Evolutionary conservation across 352 stramenopile genomes (phyloP).

Genomic region (Globisporangium sylvaticum): DNA sequence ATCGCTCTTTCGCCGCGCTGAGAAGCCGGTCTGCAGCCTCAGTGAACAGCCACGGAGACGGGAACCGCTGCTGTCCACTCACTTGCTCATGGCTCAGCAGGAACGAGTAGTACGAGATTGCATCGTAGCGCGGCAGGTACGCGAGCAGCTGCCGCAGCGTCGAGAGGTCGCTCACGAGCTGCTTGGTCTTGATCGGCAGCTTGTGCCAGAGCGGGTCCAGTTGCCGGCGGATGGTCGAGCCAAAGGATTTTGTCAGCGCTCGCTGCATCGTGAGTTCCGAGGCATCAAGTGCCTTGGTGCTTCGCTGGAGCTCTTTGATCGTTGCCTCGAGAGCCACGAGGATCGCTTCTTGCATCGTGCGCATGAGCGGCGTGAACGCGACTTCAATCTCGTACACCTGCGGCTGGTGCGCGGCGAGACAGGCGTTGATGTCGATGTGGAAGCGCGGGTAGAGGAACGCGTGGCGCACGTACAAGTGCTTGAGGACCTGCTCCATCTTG

Average conservation of each 20-base stretch:
- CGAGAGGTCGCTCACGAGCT: constrained; percentile 85
- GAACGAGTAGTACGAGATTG: constrained; percentile 95
- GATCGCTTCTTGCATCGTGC: constrained; percentile 92
- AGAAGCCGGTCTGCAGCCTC: constrained; percentile 92
- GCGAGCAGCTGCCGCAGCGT: constrained; percentile 85
- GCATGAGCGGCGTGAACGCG: constrained; percentile 88
- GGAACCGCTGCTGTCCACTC: constrained; percentile 72
- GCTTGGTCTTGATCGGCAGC: constrained; percentile 90
- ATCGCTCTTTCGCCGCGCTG: constrained; percentile 88
- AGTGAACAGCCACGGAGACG: constrained; percentile 94
- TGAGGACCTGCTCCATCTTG: constrained; percentile 93
- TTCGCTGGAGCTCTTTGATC: constrained; percentile 91
- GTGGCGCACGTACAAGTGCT: constrained; percentile 90
- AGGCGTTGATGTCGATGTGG: constrained; percentile 86
- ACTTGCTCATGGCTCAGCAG: constrained; percentile 90
- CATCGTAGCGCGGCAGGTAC: constrained; percentile 94
- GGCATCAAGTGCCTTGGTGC: constrained; percentile 75
- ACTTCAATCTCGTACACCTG: constrained; percentile 95
- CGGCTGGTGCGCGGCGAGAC: constrained; percentile 84
- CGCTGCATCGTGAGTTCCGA: constrained; percentile 92
- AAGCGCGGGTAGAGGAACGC: constrained; percentile 96
- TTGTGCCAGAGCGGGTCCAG: constrained; percentile 97
- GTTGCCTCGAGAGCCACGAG: constrained; percentile 92
- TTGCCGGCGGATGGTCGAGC: constrained; percentile 73
- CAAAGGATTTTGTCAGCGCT: constrained; percentile 86